Base-by-base conservation (phyloP, 1,139 yeast genomes). In the Saccharomyces hybrid region DNA sequence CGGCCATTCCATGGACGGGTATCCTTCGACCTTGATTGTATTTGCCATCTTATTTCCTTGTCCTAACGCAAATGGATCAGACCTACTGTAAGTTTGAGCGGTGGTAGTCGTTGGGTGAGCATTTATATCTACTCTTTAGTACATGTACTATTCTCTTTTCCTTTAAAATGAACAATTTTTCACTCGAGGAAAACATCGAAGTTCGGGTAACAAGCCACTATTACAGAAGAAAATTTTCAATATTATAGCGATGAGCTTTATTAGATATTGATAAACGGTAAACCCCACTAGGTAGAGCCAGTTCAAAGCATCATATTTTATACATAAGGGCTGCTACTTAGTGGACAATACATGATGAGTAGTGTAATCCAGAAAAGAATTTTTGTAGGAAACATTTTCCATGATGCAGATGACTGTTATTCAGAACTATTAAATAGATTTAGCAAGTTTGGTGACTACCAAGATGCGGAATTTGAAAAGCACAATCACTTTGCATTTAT, bases 401-500 rank as follows among this genome's bases (percentile, higher is more conserved):
- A 59, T 63, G 77, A 55, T 66, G 71, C 48, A 66, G 76, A 54
- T 60, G 69, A 47, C 58, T 71, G 70, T 59, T 56, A 66, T 5
- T 64, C 62, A 3, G 68, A 69, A 29, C 68, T 81, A 49, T 61
- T 71, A 47, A 51, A 69, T 2, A 73, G 89, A 58, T 68, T 84
- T 49, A 64, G 66, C 29, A 80, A 76, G 59, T 81, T 75, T 64
- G 88, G 88, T 4, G 64, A 66, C 9, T 63, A 81, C n/a, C 16
- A 21, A 3, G 61, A 70, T 73, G 79, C 53, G 46, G 71, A 58
- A 53, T 61, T 69, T 46, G 71, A 68, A 47, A 58, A 68, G 32
- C 85, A 82, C 51, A 78, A 75, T 54, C 75, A 76, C 62, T 91
- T 83, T 73, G 97, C 84, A 1, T 89, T 78, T 63, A 69, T 87